phyloP scores from a whole-genome alignment of 1,139 yeast genomes.

The Taphrina pruni region DNA sequence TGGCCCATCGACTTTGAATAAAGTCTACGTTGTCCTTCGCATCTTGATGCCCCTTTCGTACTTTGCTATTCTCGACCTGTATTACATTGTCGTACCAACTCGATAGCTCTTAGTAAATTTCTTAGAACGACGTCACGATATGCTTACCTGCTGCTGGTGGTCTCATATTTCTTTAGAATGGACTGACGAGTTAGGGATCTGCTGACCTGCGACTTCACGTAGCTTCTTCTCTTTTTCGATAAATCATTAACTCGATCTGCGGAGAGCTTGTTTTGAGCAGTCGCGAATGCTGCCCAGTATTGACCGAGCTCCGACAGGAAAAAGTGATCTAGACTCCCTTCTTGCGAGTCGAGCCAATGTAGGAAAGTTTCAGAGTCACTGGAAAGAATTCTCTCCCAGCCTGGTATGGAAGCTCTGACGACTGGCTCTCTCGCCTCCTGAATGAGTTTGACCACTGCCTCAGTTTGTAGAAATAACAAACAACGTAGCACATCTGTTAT shows the following conservation, averaged over 20 bases:
- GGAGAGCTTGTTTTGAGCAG: constrained; percentile 42
- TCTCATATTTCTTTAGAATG: constrained; percentile 13
- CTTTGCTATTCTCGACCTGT: constrained; percentile 54
- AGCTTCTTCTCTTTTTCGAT: constrained; percentile 39
- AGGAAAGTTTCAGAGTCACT: constrained; percentile 44
- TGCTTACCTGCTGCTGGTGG: constrained; percentile 24
- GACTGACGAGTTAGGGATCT: neutral
- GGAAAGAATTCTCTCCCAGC: constrained; percentile 41
- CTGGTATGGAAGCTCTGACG: neutral
- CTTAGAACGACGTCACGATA: neutral
- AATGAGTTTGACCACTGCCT: neutral
- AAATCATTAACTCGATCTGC: constrained; percentile 41
- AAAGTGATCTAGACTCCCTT: constrained; percentile 43
- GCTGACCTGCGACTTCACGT: constrained; percentile 26
- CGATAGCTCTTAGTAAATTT: neutral
- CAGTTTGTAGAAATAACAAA: constrained; percentile 44
- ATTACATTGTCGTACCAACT: constrained; percentile 32
- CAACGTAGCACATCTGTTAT: constrained; percentile 46
- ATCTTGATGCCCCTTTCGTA: constrained; percentile 65
- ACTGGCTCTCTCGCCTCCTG: constrained; percentile 13
- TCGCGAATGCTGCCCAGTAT: constrained; percentile 45
- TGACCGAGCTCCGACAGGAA: constrained; percentile 43
- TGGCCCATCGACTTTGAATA: constrained; percentile 58
- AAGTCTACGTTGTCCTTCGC: constrained; percentile 65
- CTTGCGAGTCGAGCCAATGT: constrained; percentile 43